Conservation (phyloP, 202 grass and related monocot species). For the Bolboschoenoplectus hybrid region DNA sequence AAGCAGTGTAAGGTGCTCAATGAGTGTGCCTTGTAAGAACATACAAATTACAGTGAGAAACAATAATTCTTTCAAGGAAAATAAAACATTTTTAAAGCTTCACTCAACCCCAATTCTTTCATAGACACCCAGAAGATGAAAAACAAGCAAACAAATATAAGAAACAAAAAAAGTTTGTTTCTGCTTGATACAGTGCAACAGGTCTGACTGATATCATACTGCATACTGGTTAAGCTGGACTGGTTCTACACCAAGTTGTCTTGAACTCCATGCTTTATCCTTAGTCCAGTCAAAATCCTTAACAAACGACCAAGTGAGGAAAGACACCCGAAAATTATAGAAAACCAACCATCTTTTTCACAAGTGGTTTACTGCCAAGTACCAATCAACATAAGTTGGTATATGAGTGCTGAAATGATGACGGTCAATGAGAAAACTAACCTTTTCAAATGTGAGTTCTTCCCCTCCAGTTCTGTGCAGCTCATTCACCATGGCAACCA, state of each 20-base stretch:
- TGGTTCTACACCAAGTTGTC: background rate
- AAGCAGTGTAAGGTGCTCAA: background rate
- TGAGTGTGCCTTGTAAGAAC: background rate
- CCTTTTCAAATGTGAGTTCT: constrained; percentile 94
- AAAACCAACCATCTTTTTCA: background rate
- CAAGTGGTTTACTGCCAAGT: constrained; percentile 29
- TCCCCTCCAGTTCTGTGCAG: constrained; percentile 82
- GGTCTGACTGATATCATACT: background rate
- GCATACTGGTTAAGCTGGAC: background rate
- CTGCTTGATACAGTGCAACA: background rate
- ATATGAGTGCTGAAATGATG: constrained; percentile 15
- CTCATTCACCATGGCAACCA: constrained; percentile 93
- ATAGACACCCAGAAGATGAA: background rate
- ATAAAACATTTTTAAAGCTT: constrained; percentile 12
- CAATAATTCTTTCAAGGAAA: background rate
- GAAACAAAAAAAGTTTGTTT: background rate
- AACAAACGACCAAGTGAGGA: background rate
- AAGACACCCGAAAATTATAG: constrained; percentile 1
- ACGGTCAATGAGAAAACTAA: constrained; percentile 30
- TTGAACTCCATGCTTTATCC: background rate
- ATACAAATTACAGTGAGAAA: background rate
- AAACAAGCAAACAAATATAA: background rate
- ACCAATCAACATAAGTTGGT: constrained; percentile 25
- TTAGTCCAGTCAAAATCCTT: constrained; percentile 8
- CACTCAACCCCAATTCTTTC: background rate